Evolutionary conservation across 2,329 filamentous ascomycete species (phyloP).

Genomic region (Laburnicola sp.): DNA sequence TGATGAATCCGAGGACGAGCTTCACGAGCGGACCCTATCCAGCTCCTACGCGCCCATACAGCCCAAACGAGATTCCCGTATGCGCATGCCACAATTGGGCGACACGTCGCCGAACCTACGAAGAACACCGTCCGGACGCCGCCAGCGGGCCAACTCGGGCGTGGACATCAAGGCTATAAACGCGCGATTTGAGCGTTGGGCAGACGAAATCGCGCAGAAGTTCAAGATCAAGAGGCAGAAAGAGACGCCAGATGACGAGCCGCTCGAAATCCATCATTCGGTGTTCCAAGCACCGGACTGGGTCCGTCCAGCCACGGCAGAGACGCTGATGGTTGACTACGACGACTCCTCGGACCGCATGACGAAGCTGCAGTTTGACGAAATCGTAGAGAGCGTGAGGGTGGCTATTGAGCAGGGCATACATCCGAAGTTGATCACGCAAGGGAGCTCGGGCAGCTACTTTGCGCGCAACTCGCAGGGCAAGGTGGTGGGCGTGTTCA

Average conservation of each 20-base stretch:
- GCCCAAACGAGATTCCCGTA: constrained; percentile 47
- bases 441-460: constrained; percentile 97
- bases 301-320: constrained; percentile 75
- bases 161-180: constrained; percentile 99
- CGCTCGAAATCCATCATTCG: constrained; percentile 93
- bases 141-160: constrained; percentile 72
- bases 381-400: constrained; percentile 86
- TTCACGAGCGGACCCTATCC: constrained; percentile 43
- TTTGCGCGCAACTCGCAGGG: constrained; percentile 91
- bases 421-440: constrained; percentile 93
- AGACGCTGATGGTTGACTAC: constrained; percentile 65
- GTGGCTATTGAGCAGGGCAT: constrained; percentile 85
- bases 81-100: constrained; percentile 46
- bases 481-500: constrained; percentile 96
- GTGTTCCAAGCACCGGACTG: constrained; percentile 94
- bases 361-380: constrained; percentile 80
- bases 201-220: constrained; percentile 94
- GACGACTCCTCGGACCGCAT: constrained; percentile 66
- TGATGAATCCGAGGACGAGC: constrained; percentile 48
- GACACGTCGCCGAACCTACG: constrained; percentile 38
- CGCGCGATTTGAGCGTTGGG: constrained; percentile 91
- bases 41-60: constrained; percentile 54
- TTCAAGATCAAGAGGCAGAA: constrained; percentile 86
- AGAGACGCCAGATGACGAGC: constrained; percentile 74
- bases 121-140: constrained; percentile 41